A percentile compares a stretch with the other conserved stretches of the same genome.
Evolutionary conservation across 1,284 basidiomycete genomes (phyloP).

Genomic region (Quambalaria eucalypti): DNA sequence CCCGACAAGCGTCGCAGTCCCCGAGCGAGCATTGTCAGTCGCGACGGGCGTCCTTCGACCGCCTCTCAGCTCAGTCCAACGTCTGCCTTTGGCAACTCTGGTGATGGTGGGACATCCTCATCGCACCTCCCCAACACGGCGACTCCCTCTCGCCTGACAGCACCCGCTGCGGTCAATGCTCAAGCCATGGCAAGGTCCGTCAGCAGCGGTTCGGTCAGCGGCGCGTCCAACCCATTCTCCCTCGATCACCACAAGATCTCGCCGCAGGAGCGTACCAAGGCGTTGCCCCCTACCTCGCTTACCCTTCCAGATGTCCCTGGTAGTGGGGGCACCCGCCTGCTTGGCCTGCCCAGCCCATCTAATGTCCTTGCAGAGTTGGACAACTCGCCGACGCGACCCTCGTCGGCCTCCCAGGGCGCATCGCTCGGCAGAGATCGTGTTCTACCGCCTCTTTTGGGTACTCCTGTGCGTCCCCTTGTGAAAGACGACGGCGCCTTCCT

Average conservation of each 20-base stretch:
- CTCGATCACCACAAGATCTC: slow-evolving; percentile 33
- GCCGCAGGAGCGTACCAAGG: background rate
- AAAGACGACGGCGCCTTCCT: background rate
- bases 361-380: no score
- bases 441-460: slow-evolving; percentile 6
- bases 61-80: no score
- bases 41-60: no score
- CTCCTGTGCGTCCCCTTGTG: slow-evolving; percentile 1
- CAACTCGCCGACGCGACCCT: no score
- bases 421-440: slow-evolving; percentile 4
- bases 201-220: slow-evolving; percentile 18
- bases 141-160: background rate
- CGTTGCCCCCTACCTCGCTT: background rate
- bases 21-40: no score
- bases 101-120: no score
- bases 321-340: background rate
- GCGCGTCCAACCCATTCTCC: slow-evolving; percentile 28
- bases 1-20: no score
- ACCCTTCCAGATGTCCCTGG: background rate
- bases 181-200: slow-evolving; percentile 33
- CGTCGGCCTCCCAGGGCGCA: slow-evolving; percentile 9
- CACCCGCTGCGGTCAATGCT: background rate
- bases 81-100: no score
- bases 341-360: no score
- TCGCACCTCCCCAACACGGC: no score